A percentile compares a stretch with the other conserved stretches of the same genome.
These are phyloP conservation scores for Pseudocercospora fuligena DNA, from an alignment of 2,329 filamentous ascomycete genomes.

Conservation along the genomic window DNA sequence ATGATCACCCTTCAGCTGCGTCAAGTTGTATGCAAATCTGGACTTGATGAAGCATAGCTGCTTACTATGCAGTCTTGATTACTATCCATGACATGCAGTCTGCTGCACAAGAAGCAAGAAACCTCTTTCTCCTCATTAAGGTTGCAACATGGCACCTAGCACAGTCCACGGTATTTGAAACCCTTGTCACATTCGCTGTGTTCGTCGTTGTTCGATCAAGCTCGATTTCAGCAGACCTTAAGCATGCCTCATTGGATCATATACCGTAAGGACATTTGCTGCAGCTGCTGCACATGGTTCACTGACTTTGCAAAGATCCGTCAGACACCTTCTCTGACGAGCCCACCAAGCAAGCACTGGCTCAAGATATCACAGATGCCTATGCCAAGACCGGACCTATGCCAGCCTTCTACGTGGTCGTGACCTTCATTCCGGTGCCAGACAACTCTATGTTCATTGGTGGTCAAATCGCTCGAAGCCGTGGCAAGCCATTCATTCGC, in stretches of 20 bases:
- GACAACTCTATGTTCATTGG: conserved; percentile 40
- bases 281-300: not conserved
- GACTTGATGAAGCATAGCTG: no score
- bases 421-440: conserved; percentile 45
- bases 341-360: conserved; percentile 39
- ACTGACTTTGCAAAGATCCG: conserved; percentile 35
- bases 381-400: conserved; percentile 43
- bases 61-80: not conserved
- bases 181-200: no score
- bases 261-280: conserved; percentile 34
- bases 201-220: no score
- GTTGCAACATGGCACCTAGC: no score
- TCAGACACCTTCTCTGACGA: conserved; percentile 40
- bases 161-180: no score
- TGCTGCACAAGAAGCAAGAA: no score
- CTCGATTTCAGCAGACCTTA: not conserved
- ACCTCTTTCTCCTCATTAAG: no score
- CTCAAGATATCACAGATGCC: conserved; percentile 47
- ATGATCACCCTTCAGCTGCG: no score
- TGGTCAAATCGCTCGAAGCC: conserved; percentile 32
- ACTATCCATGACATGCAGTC: not conserved
- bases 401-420: conserved; percentile 53
- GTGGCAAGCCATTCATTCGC: conserved; percentile 43
- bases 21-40: no score
- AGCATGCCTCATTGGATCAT: conserved; percentile 53